Percentiles rank a stretch among this genome's conserved stretches.
These are phyloP conservation scores for Arachis monticola DNA, from an alignment of 331 rosid species.

Conservation along the genomic window DNA sequence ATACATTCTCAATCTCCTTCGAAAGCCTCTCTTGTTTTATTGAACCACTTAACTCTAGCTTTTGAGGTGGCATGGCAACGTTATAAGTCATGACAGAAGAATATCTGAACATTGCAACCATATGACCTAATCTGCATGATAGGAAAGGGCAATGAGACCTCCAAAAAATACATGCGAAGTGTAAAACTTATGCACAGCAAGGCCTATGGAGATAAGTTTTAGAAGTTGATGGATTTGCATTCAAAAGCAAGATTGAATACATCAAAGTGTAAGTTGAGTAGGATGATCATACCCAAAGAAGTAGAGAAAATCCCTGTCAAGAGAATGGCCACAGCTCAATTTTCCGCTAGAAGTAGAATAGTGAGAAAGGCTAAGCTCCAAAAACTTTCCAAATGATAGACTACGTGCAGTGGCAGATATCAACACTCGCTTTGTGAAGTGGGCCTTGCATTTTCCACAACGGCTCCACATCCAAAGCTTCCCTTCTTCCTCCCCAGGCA, in stretches of 20 bases:
- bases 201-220: too few species aligned
- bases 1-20: constrained; percentile 72
- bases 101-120: constrained; percentile 89
- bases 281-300: constrained; percentile 82
- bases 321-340: constrained; percentile 79
- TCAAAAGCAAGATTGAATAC: not conserved
- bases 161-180: too few species aligned
- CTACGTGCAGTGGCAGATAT: constrained; percentile 76
- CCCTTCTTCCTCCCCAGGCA: constrained; percentile 79
- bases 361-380: constrained; percentile 86
- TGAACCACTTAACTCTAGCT: constrained; percentile 63
- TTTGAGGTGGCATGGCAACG: constrained; percentile 80
- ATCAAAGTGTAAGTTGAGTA: not conserved
- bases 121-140: constrained; percentile 74
- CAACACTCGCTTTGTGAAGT: constrained; percentile 78
- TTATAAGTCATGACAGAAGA: constrained; percentile 62
- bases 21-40: constrained; percentile 60
- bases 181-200: too few species aligned
- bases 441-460: constrained; percentile 78
- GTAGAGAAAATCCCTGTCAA: constrained; percentile 81
- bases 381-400: constrained; percentile 88
- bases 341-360: constrained; percentile 53
- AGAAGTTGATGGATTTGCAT: too few species aligned
- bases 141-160: constrained; percentile 34
- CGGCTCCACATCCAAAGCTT: constrained; percentile 99